Evolutionary conservation across 2,329 filamentous ascomycete species (phyloP).

Genomic region (Sarocladium oryzae): DNA sequence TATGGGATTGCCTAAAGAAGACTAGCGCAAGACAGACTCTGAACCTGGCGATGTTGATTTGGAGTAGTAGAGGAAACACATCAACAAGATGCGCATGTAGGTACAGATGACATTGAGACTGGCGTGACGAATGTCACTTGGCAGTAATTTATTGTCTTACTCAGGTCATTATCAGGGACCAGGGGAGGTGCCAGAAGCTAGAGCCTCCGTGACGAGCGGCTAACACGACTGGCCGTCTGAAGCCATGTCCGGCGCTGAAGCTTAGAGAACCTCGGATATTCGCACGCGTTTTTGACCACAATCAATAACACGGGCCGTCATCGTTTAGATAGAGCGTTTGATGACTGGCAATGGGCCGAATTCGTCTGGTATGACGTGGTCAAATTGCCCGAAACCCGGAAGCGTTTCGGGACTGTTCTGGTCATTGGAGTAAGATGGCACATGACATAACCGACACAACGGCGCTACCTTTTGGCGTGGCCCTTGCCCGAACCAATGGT

Average conservation of each 20-base stretch:
- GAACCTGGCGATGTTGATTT: not conserved
- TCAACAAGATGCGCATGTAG: not conserved
- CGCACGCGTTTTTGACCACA: no score
- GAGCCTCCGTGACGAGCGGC: no score
- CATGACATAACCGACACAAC: not conserved
- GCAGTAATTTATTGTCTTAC: no score
- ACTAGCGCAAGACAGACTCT: not conserved
- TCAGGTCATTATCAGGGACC: no score
- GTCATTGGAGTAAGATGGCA: not conserved
- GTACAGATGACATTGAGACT: no score
- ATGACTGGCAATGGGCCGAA: not conserved
- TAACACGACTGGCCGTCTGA: no score
- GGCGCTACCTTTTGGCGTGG: not conserved
- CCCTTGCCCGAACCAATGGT: not conserved
- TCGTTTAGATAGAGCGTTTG: not conserved
- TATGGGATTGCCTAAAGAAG: not conserved
- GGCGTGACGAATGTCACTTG: no score
- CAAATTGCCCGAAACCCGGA: not conserved
- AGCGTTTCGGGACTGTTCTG: conserved; percentile 5
- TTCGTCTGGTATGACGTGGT: not conserved
- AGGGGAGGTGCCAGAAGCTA: no score
- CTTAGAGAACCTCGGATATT: no score
- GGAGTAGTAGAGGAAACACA: not conserved
- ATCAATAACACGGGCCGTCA: not conserved
- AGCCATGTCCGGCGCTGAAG: no score